Evolutionary conservation across 1,284 basidiomycete species (phyloP), one percentile per base, ranked within the genome.

Genomic region (Apiotrichum domesticum): DNA sequence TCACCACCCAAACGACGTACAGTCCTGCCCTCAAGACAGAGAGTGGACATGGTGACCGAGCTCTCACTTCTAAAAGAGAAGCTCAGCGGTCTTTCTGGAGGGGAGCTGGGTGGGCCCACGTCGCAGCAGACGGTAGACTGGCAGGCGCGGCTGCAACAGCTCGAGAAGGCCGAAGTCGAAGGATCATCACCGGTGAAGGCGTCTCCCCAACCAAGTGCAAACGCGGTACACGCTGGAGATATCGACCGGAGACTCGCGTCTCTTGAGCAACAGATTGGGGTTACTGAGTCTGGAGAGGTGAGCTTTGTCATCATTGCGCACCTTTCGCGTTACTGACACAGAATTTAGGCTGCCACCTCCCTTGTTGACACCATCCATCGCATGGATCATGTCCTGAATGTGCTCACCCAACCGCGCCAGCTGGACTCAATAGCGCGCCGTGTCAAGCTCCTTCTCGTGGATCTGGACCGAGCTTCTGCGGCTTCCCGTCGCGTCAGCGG

Each of bases 351-450:
- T 6, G 37, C 52, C 14, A 51, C 54, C 29, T 53, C 53, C 39
- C 6, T 66, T 85, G 84, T 75, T 79, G 8, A 83, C 85, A 84
- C 91, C 45, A 80, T 98, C 44, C 83, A 83, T 14, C 85, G 90
- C 35, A 83, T 97, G 41, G 91, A 90, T 69, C 85, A 86, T 34
- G 59, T 72, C 56, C 80, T 98, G 35, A 85, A 86, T 2, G 80
- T 98, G 13, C 84, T 98, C 51, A 90, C 93, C 0, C 93, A 98
- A 78, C 95, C 96, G 0, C 85, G 93, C 6, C 94, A 98, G 72
- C 86, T 98, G 41, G 95, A 98, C 74, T 88, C 91, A n/a, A 89
- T 98, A 62, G 92, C 92, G 1, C 84, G 94, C 14, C 86, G 95
- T 7, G 84, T 98, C 63, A 98, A 98, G 69, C 80, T 97, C 8